Base-by-base conservation (phyloP, 106 monocot genomes). In the Hemerocallis citrina region DNA sequence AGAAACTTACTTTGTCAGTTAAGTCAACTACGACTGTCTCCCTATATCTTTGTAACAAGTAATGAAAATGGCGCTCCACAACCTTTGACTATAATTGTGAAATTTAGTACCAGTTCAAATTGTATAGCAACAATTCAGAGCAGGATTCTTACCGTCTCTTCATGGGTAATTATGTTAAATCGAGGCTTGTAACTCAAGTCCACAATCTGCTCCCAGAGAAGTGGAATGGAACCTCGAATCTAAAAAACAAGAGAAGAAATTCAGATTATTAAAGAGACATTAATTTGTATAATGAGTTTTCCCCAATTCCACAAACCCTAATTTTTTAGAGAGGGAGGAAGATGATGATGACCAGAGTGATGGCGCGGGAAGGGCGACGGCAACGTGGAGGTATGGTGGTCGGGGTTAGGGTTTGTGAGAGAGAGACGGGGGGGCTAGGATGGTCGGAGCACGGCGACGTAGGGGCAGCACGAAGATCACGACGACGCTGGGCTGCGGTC, bases 151-250 rank as follows among this genome's bases (percentile, higher is more conserved):
- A 94, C 93, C 16, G 82, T 80, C 41, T 94, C 93, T 45, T 71
- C 77, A 71, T 89, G 93, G 24, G 59, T 58, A 37, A 89, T 83
- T 67, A 94, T 77, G 35, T 73, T 80, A 50, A 94, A 75, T 17
- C 34, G 56, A 59, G 93, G 89, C 57, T 89, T 94, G 62, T 94
- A 94, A 69, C 93, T 89, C 63, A 94, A 69, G 67, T 94, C 93
- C 31, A 89, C 89, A 72, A 94, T 94, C 62, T 94, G 93, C 55
- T 94, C 89, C 93, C 93, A 94, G 6, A 94, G 82, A 72, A 94
- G 82, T 56, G 93, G 93, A 73, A 94, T 81, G 23, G 93, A 94
- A 59, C 93, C 93, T 33, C 93, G 89, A 62, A 94, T 63, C 89
- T 94, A 43, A 38, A 34, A 33, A 65, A 28, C 28, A 21, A 10